A percentile compares a stretch with the other conserved stretches of the same genome.
These are phyloP conservation scores for Aspergillus udagawae DNA, from an alignment of 2,329 filamentous ascomycete genomes.

Conservation along the genomic window DNA sequence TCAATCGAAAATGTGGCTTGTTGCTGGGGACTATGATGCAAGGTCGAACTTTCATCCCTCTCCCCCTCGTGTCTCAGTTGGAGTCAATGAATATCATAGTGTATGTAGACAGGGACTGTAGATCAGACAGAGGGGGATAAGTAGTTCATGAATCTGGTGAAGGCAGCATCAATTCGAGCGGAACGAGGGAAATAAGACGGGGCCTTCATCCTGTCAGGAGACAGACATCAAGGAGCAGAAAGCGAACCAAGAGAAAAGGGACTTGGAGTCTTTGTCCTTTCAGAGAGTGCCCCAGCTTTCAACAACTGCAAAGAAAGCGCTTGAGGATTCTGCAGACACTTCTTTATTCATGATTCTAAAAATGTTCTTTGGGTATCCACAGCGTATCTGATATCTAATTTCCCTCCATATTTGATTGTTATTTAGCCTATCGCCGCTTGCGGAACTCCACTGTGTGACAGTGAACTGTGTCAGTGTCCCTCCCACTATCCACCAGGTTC, in stretches of 20 bases:
- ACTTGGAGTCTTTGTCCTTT: not conserved
- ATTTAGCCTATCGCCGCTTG: not conserved
- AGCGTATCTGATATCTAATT: slow-evolving; percentile 7
- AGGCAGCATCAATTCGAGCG: not conserved
- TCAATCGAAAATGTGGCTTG: not conserved
- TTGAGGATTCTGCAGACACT: not conserved
- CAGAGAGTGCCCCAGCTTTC: not conserved
- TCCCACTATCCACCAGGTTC: not conserved
- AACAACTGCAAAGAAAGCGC: not conserved
- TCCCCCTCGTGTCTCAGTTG: not conserved
- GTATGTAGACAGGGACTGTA: not conserved
- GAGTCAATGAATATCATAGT: not conserved
- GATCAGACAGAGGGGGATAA: not conserved
- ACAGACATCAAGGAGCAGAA: not conserved
- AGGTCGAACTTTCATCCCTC: not conserved
- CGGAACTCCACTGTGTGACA: not conserved
- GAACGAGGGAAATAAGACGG: not conserved
- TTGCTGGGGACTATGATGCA: not conserved
- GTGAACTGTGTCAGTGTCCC: not conserved
- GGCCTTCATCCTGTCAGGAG: not conserved
- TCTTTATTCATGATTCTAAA: not conserved
- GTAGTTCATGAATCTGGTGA: not conserved
- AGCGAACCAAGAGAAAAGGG: not conserved
- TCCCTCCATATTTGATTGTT: slow-evolving; percentile 9
- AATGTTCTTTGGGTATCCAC: not conserved